Base-by-base conservation (phyloP, 1,284 basidiomycete genomes). In the Microbotryum saponariae region DNA sequence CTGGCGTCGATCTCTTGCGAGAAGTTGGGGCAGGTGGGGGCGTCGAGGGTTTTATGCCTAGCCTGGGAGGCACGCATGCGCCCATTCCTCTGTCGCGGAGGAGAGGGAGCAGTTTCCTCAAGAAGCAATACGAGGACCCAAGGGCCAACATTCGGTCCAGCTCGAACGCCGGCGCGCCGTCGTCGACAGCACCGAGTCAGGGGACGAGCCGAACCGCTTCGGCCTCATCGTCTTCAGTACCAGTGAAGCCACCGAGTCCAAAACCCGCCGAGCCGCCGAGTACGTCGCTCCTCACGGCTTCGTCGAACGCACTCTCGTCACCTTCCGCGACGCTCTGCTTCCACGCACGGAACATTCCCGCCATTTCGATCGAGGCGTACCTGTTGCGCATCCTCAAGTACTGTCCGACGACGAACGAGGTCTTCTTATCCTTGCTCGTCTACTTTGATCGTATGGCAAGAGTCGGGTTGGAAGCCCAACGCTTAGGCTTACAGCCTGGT, bases 341-440 rank as follows among this genome's bases (percentile, higher is more conserved):
- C 75, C 93, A 97, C 75, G 94, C 94, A 0, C 84, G 94, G 31
- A 94, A 97, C 75, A 83, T 97, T 33, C 94, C 94, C 10, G 89
- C 89, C 42, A 97, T 98, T 74, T 83, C 88, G 29, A 89, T 98
- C 72, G 93, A 97, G 76, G 85, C 89, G 4, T 98, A 98, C 74
- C 83, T 98, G 12, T 79, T 94, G 37, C 85, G 94, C 48, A 98
- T 98, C 66, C 84, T 97, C 76, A 97, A 94, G 74, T 98, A 98
- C 76, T 98, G 94, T 75, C 94, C 94, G 2, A 93, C 93, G 2
- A 94, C 93, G 50, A 98, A 97, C 78, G 91, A 97, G 74, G 94
- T 98, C 50, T 98, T 98, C 74, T 81, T 97, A 10, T 86, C 89
- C 48, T 79, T 98, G 51, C 80, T 97, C 59, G 92, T 97, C 53